Conservation (phyloP, 352 stramenopile species). For the Phytophthora cryptogea region DNA sequence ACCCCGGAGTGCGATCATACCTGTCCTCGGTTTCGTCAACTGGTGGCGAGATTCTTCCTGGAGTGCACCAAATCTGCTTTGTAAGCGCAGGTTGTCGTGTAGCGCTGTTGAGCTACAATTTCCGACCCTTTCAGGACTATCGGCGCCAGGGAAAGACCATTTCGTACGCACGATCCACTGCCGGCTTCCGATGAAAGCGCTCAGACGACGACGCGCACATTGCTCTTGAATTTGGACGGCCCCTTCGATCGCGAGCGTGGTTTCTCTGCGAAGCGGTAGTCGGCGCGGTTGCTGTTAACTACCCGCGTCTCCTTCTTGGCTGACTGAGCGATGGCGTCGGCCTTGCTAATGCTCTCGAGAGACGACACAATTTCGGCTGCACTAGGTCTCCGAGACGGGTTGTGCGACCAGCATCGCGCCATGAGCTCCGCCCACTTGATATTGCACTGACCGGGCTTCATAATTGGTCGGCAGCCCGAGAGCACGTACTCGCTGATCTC, state of each 20-base stretch:
- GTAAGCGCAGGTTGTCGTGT: background rate
- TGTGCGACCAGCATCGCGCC: conserved; percentile 83
- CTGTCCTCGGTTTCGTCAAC: background rate
- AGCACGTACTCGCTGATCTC: conserved; percentile 82
- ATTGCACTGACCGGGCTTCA: conserved; percentile 79
- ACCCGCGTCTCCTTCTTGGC: conserved; percentile 67
- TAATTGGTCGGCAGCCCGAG: conserved; percentile 69
- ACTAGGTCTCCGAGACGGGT: conserved; percentile 65
- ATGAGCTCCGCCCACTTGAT: conserved; percentile 88
- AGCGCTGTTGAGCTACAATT: conserved; percentile 11
- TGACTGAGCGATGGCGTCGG: conserved; percentile 63
- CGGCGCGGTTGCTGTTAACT: conserved; percentile 80
- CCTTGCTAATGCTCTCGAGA: conserved; percentile 79
- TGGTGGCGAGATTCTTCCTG: background rate
- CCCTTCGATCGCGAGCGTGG: conserved; percentile 51
- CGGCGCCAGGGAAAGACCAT: conserved; percentile 9
- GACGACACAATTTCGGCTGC: conserved; percentile 84
- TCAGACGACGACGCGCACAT: conserved; percentile 63
- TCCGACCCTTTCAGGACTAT: conserved; percentile 9
- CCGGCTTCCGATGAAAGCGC: conserved; percentile 3
- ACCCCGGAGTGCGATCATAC: background rate
- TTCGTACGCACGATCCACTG: conserved; percentile 28
- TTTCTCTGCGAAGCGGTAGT: conserved; percentile 76
- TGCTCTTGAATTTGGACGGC: conserved; percentile 64
- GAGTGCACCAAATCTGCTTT: background rate